Percentiles rank a stretch among this genome's conserved stretches.
Evolutionary conservation across 2,329 filamentous ascomycete genomes (phyloP).

Genomic region (Whalleya microplaca): DNA sequence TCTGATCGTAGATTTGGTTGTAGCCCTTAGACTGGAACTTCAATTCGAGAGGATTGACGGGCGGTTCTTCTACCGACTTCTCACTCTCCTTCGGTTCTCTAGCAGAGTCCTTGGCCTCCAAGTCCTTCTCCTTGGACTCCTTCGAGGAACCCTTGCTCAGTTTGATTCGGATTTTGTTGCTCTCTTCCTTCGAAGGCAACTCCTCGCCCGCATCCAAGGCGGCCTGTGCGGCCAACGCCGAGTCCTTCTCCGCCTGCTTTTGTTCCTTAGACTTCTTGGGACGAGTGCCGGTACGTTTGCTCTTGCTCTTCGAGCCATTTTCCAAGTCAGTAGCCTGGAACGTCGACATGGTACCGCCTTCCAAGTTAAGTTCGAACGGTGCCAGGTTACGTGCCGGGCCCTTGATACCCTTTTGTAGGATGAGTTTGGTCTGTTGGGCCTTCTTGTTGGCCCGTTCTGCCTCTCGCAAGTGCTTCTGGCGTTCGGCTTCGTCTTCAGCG

Average conservation of each 20-base stretch:
- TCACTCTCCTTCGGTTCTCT: conserved; percentile 50
- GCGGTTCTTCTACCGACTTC: conserved; percentile 40
- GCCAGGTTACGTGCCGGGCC: conserved; percentile 71
- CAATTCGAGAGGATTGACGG: conserved; percentile 56
- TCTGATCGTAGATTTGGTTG: conserved; percentile 96
- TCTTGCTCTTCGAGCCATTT: conserved; percentile 50
- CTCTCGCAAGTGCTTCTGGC: conserved; percentile 78
- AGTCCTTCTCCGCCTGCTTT: conserved; percentile 79
- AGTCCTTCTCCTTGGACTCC: conserved; percentile 45
- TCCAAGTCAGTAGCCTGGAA: conserved; percentile 73
- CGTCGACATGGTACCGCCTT: conserved; percentile 83
- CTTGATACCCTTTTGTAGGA: conserved; percentile 84
- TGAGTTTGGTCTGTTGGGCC: conserved; percentile 85
- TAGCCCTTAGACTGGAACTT: conserved; percentile 88
- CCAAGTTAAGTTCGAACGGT: conserved; percentile 76
- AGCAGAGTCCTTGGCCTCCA: conserved; percentile 44
- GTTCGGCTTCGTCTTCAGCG: conserved; percentile 81
- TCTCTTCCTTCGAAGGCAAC: conserved; percentile 62
- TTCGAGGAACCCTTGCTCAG: conserved; percentile 54
- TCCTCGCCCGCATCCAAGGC: conserved; percentile 80
- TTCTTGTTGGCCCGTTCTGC: conserved; percentile 92
- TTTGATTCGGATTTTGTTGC: conserved; percentile 67
- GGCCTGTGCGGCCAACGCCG: conserved; percentile 85
- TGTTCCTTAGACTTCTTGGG: conserved; percentile 91
- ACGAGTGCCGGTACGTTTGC: conserved; percentile 64